Evolutionary conservation across 2,329 filamentous ascomycete genomes (phyloP).

Genomic region (Podosphaera fusca): DNA sequence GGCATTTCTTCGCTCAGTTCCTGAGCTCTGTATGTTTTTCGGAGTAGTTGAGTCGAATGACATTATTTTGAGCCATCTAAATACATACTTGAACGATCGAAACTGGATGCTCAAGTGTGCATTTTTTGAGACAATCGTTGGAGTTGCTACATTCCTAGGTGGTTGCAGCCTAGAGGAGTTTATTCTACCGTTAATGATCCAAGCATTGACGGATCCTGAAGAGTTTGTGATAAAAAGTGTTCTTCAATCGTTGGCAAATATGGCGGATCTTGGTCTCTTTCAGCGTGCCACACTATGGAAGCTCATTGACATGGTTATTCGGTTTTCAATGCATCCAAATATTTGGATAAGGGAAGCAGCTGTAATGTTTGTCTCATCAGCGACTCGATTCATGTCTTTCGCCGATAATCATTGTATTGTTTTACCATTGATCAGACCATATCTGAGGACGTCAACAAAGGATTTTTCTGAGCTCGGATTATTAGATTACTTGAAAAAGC

Average conservation of each 20-base stretch:
- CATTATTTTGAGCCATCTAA: conserved; percentile 85
- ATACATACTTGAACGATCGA: conserved; percentile 87
- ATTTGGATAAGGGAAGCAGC: conserved; percentile 86
- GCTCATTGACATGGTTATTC: conserved; percentile 56
- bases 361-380: conserved; percentile 57
- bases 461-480: conserved; percentile 50
- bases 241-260: conserved; percentile 64
- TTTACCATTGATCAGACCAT: conserved; percentile 57
- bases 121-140: conserved; percentile 88
- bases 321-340: conserved; percentile 85
- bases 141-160: conserved; percentile 75
- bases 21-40: conserved; percentile 85
- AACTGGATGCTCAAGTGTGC: conserved; percentile 95
- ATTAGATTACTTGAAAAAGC: conserved; percentile 63
- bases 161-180: conserved; percentile 82
- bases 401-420: conserved; percentile 72
- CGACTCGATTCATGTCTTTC: conserved; percentile 49
- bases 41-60: conserved; percentile 81
- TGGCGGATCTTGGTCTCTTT: conserved; percentile 71
- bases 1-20: conserved; percentile 77
- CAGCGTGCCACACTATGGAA: conserved; percentile 73
- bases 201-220: conserved; percentile 78
- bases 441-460: conserved; percentile 50
- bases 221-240: conserved; percentile 87
- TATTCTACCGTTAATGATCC: conserved; percentile 84